These are phyloP conservation scores for Penicillium brasilianum DNA, from an alignment of 2,329 filamentous ascomycete genomes.

Conservation along the genomic window DNA sequence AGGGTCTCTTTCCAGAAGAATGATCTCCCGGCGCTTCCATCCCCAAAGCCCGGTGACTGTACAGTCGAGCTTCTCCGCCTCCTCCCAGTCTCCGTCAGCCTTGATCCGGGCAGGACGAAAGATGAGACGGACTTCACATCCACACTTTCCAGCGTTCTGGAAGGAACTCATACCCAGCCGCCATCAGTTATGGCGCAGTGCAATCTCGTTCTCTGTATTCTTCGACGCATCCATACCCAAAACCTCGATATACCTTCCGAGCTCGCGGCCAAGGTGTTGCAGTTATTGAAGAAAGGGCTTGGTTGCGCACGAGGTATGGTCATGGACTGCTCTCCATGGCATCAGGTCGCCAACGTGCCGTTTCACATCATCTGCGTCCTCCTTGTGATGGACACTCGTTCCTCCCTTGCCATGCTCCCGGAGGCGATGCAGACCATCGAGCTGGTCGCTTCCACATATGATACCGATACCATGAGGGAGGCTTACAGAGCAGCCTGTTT, in stretches of 20 bases:
- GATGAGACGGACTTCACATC: conserved; percentile 50
- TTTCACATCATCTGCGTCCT: conserved; percentile 63
- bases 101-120: conserved; percentile 55
- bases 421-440: conserved; percentile 57
- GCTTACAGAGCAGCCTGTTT: conserved; percentile 58
- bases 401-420: conserved; percentile 54
- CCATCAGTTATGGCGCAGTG: conserved; percentile 57
- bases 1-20: conserved; percentile 54
- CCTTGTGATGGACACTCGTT: conserved; percentile 58
- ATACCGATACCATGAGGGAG: conserved; percentile 55
- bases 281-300: conserved; percentile 51
- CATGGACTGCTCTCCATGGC: conserved; percentile 56
- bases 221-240: conserved; percentile 57
- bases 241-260: conserved; percentile 50
- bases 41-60: conserved; percentile 49
- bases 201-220: conserved; percentile 60
- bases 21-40: conserved; percentile 40
- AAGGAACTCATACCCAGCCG: conserved; percentile 46
- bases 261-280: conserved; percentile 53
- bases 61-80: conserved; percentile 58
- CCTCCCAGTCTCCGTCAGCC: conserved; percentile 56
- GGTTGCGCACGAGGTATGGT: conserved; percentile 53
- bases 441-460: conserved; percentile 49
- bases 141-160: conserved; percentile 47
- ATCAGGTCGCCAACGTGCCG: conserved; percentile 63